These are phyloP conservation scores for Spathaspora sp. DNA, from an alignment of 1,139 yeast genomes.

Conservation along the genomic window DNA sequence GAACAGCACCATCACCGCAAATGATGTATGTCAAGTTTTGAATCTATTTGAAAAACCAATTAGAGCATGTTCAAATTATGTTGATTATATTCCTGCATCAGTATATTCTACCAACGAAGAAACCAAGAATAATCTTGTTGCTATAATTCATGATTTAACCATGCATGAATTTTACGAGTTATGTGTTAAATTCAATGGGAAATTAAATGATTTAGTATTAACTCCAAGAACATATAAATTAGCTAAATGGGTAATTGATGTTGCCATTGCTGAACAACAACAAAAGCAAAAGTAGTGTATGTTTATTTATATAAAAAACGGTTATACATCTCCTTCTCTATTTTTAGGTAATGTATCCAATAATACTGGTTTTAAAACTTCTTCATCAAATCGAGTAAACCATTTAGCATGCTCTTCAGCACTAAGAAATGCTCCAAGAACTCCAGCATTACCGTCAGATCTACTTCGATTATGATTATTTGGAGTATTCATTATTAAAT, in stretches of 20 bases:
- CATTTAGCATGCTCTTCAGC: conserved; percentile 84
- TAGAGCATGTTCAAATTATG: conserved; percentile 38
- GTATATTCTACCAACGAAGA: conserved; percentile 40
- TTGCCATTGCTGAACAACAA: conserved; percentile 55
- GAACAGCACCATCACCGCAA: conserved; percentile 49
- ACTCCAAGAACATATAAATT: conserved; percentile 62
- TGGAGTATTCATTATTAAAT: conserved; percentile 20
- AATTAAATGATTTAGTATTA: conserved; percentile 61
- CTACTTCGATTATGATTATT: not conserved
- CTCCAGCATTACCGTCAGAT: conserved; percentile 22
- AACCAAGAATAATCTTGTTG: conserved; percentile 42
- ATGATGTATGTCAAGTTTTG: conserved; percentile 55
- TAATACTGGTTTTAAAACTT: conserved; percentile 92
- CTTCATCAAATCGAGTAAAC: conserved; percentile 92
- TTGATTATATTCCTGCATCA: conserved; percentile 43
- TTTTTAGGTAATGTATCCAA: conserved; percentile 53
- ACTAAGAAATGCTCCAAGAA: conserved; percentile 44
- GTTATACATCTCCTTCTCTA: conserved; percentile 5
- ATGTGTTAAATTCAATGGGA: conserved; percentile 60
- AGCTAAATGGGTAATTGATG: conserved; percentile 72
- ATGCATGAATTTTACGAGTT: conserved; percentile 63
- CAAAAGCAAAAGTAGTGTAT: conserved; percentile 7
- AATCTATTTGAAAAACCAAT: conserved; percentile 61
- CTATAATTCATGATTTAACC: conserved; percentile 59
- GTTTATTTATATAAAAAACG: conserved; percentile 7